Base-by-base conservation (phyloP, 1,284 basidiomycete genomes). In the Tilletiaria anomala region DNA sequence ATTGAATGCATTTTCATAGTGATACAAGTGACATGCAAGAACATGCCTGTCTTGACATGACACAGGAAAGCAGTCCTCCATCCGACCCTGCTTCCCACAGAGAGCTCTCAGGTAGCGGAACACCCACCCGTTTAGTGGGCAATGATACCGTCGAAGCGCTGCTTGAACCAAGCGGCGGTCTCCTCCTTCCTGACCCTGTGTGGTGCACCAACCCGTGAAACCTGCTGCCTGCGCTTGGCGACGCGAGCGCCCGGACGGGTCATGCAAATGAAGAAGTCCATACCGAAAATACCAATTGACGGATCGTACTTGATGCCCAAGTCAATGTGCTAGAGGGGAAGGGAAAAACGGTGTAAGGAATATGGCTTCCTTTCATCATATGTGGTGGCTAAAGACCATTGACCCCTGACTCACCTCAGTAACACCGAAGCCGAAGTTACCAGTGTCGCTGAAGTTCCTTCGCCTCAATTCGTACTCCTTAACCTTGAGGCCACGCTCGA, bases 401-500 rank as follows among this genome's bases (percentile, higher is more conserved):
- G 15, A 18, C n/a, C n/a, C n/a, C n/a, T n/a, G n/a, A n/a, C n/a
- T n/a, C n/a, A n/a, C n/a, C n/a, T n/a, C 22, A 12, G 39, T 48
- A 39, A 47, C 85, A 71, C 88, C 88, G 72, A 93, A 94, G 60
- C 88, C 88, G 70, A 96, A 96, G 82, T 94, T 93, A 53, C 88
- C 88, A 50, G 85, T 93, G 71, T 86, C 83, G 62, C 86, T 89
- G 75, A 96, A 96, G 80, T 96, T 96, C 71, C 78, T 61, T 68
- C 73, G 74, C 54, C 70, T 71, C 70, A 97, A 75, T 75, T 99
- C 91, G 78, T 97, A 97, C 75, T 97, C 91, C 80, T 97, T 97
- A 68, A 97, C 91, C 75, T 96, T 97, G 69, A 97, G 77, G 41
- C 88, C 91, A 68, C 93, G 87, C 77, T 97, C 93, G 64, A 97